phyloP scores from a whole-genome alignment of 106 monocot genomes.

The Phalaenopsis equestris region DNA sequence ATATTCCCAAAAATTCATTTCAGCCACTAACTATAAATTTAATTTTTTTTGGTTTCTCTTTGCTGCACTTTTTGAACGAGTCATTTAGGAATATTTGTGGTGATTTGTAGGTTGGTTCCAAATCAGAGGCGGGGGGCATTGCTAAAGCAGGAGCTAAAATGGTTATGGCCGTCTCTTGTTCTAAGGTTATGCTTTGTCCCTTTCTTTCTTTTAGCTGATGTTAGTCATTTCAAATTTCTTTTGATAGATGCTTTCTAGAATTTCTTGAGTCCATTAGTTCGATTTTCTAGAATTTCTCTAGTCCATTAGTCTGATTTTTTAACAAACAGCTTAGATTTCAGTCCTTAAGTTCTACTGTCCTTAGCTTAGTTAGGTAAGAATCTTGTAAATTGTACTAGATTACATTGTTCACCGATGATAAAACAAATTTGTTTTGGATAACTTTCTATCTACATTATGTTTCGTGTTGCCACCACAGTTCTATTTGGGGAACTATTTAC shows the following conservation, averaged over 20 bases:
- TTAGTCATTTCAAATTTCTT: not conserved
- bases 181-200: constrained; percentile 47
- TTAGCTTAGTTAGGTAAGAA: not conserved
- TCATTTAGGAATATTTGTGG: not conserved
- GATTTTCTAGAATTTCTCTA: not conserved
- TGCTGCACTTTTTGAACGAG: not conserved
- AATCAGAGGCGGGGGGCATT: constrained; percentile 92
- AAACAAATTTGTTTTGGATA: not conserved
- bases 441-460: too few species aligned
- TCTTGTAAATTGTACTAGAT: too few species aligned
- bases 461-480: too few species aligned
- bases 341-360: not conserved
- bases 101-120: constrained; percentile 76
- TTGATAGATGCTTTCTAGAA: not conserved
- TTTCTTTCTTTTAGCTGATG: not conserved
- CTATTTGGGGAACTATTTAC: too few species aligned
- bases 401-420: not conserved
- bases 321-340: not conserved
- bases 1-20: not conserved
- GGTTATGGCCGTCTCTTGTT: constrained; percentile 99
- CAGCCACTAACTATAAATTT: not conserved
- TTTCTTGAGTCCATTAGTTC: not conserved
- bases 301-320: not conserved
- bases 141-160: constrained; percentile 99
- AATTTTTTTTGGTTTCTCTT: not conserved